Percentiles rank a stretch among this genome's conserved stretches.
Evolutionary conservation across 345 rosid genomes (phyloP).

Genomic region (Mallotus nudiflorus): DNA sequence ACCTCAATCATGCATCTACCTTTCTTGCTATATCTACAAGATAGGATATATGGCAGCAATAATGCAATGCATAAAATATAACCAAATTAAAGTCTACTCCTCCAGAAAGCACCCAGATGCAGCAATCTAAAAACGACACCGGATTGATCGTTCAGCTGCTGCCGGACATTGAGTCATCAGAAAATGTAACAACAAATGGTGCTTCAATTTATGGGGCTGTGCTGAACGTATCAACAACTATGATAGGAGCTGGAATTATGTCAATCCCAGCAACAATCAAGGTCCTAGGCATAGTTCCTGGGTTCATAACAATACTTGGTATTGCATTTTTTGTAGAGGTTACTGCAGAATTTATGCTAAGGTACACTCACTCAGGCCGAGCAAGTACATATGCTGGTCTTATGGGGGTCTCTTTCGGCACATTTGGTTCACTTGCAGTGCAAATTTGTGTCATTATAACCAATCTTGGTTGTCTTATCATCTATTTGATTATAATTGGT

Average conservation of each 20-base stretch:
- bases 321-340: constrained; percentile 29
- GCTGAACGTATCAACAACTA: constrained; percentile 24
- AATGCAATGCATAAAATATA: background rate
- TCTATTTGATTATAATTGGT: constrained; percentile 41
- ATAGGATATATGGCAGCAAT: no score
- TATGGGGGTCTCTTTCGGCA: constrained; percentile 36
- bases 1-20: background rate
- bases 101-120: background rate
- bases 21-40: background rate
- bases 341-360: constrained; percentile 33
- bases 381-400: constrained; percentile 34
- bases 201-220: constrained; percentile 27
- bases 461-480: constrained; percentile 31
- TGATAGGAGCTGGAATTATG: constrained; percentile 31
- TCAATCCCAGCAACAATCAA: constrained; percentile 24
- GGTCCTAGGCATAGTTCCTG: constrained; percentile 31
- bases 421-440: constrained; percentile 18
- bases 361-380: constrained; percentile 30
- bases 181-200: background rate
- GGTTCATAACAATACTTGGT: constrained; percentile 12
- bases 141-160: background rate
- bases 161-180: background rate
- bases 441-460: constrained; percentile 30
- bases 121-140: background rate
- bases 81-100: background rate